Evolutionary conservation across 2,329 filamentous ascomycete species (phyloP), one percentile per base, ranked within the genome.

Genomic region (Neofusicoccum kwambonambiense): DNA sequence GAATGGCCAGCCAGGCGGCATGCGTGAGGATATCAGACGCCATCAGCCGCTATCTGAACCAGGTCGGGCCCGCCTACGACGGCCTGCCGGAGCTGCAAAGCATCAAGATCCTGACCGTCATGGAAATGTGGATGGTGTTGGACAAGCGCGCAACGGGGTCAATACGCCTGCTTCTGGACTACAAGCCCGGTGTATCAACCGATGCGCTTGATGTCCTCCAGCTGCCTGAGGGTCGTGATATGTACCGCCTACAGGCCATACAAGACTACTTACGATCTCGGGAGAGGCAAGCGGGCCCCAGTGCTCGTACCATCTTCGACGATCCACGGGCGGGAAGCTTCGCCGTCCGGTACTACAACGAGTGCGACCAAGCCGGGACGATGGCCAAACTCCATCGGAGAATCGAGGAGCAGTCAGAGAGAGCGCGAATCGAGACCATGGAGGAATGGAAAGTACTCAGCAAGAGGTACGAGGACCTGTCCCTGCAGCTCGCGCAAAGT

Each of bases 41-140:
- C 5, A 81, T 83, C 11, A 35, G 70, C 0, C 39, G 68, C 1
- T 80, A 83, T 61, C 67, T 82, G 0, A 41, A 69, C 0, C 56
- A 67, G 1, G 75, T 79, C 2, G 67, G 72, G 0, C 67, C 75
- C 0, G 70, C 74, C 0, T 86, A 85, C 66, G 68, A 79, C 65
- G 67, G 69, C 4, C 79, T 83, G 64, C 77, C 81, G 0, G 82
- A 84, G 58, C 79, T 83, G 22, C 82, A 80, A 67, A 87, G 86
- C 39, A 64, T 74, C 0, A 79, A 84, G 68, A 72, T 89, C 0
- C 77, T 90, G 1, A 80, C 76, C 8, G 50, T 86, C 0, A 81
- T 90, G 70, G 82, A 86, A 58, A 68, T 88, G 0, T 91, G 87
- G 88, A 71, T 83, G 3, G 69, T 72, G 1, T 80, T 89, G 72